These are phyloP conservation scores for Priceomyces fermenticarens DNA, from an alignment of 805 yeast species.

Conservation along the genomic window DNA sequence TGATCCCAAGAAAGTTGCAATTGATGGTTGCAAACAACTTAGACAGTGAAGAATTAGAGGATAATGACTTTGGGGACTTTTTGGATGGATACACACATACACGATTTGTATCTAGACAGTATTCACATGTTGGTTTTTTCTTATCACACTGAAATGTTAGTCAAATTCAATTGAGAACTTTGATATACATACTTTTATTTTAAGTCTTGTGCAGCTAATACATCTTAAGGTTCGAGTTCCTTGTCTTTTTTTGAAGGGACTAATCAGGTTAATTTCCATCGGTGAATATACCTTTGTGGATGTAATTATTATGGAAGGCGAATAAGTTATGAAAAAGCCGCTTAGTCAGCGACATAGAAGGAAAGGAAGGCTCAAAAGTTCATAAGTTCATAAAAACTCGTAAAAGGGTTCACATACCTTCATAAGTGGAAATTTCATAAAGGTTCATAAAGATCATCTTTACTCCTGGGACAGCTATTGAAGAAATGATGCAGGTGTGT, in stretches of 20 bases:
- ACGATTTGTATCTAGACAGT: constrained; percentile 19
- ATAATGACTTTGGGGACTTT: background rate
- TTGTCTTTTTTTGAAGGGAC: constrained; percentile 1
- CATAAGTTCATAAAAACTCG: too few relatives aligned
- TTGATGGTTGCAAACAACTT: background rate
- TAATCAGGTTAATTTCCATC: background rate
- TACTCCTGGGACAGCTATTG: too few relatives aligned
- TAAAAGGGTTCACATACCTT: too few relatives aligned
- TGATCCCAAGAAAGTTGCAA: constrained; percentile 1
- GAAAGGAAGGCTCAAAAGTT: too few relatives aligned
- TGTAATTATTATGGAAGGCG: background rate
- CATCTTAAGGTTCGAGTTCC: background rate
- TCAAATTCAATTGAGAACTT: background rate
- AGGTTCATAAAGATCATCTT: too few relatives aligned
- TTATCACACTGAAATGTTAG: background rate
- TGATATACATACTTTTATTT: constrained; percentile 1
- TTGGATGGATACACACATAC: constrained; percentile 15
- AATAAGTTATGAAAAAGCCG: background rate
- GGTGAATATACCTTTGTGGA: background rate
- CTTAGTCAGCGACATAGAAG: background rate
- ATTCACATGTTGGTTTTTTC: constrained; percentile 16
- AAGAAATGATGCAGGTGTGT: too few relatives aligned
- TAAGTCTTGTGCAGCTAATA: constrained; percentile 1
- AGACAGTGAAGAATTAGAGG: background rate
- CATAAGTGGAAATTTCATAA: too few relatives aligned